Conservation (phyloP, 345 rosid species). For the Boechera stricta region DNA sequence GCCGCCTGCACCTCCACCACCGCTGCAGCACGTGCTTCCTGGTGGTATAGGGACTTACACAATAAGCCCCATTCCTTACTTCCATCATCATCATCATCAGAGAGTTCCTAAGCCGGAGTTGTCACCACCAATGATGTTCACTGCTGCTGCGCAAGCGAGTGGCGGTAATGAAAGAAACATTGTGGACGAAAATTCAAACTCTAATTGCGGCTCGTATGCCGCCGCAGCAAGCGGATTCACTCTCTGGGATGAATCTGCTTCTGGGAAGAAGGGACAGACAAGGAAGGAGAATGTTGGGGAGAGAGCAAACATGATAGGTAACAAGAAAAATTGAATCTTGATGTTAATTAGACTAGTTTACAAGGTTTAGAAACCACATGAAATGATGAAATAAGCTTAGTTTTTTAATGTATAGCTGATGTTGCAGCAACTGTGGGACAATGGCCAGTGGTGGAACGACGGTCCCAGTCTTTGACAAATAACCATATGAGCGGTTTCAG, state of each 20-base stretch:
- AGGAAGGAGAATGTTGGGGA: conserved; percentile 82
- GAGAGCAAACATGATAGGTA: conserved; percentile 48
- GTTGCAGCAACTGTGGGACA: conserved; percentile 58
- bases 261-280: conserved; percentile 82
- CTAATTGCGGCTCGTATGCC: conserved; percentile 68
- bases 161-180: conserved; percentile 64
- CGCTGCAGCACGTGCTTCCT: conserved; percentile 65
- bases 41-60: conserved; percentile 96
- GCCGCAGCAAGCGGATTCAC: conserved; percentile 71
- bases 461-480: conserved; percentile 63
- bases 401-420: conserved; percentile 32
- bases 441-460: conserved; percentile 63
- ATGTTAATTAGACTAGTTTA: conserved; percentile 7
- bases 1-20: conserved; percentile 60
- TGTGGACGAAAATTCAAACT: conserved; percentile 69
- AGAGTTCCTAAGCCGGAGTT: conserved; percentile 76
- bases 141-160: conserved; percentile 51
- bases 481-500: conserved; percentile 65
- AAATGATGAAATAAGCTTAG: neutral
- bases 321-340: neutral
- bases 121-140: conserved; percentile 47
- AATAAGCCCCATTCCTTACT: conserved; percentile 71
- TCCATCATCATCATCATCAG: conserved; percentile 52
- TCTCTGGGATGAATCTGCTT: conserved; percentile 79
- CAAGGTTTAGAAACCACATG: neutral